Evolutionary conservation across 805 yeast species (phyloP), one percentile per base, ranked within the genome.

Genomic region (Komagataella kurtzmanii): DNA sequence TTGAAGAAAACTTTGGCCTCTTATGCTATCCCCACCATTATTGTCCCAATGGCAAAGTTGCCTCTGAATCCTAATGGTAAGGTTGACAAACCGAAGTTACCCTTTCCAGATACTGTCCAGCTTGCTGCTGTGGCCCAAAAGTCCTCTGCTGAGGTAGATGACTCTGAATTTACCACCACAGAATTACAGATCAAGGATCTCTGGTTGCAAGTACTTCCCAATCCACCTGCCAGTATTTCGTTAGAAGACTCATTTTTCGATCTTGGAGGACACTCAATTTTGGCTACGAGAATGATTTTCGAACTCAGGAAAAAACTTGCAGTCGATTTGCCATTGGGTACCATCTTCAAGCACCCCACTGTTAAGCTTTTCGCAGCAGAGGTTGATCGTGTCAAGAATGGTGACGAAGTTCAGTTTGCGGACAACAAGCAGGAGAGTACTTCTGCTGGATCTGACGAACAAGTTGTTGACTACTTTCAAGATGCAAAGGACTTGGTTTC

Each of bases 61-160:
- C 99, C 99, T 23, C 74, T 93, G 68, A 93, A 93, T 69, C 99
- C 99, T 54, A 93, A 93, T 65, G 99, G 99, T 59, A 93, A 93
- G 68, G 88, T 93, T 53, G 99, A 93, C 71, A 93, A 93, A 71
- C 98, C 98, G 44, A 89, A 91, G 61, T 72, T 93, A 55, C 98
- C 97, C 48, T 88, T 86, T 79, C 99, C 99, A 51, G 88, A 88
- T 53, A 76, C 86, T 21, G 91, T 85, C 17, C 97, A 91, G 68
- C 73, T 93, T 56, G 80, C 83, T 36, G 74, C 81, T 17, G 96
- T 88, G 48, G 80, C 95, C 10, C 68, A 72, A 55, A 75, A 78
- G 48, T 64, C 75, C 17, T 56, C 70, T 12, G 56, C 64, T 23
- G 73, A 69, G 7, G 73, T 70, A 18, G 73, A 69, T 44, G 81